Evolutionary conservation across 176 grass and related monocot species (phyloP), one percentile per base, ranked within the genome.

Genomic region (Pharus latifolius): DNA sequence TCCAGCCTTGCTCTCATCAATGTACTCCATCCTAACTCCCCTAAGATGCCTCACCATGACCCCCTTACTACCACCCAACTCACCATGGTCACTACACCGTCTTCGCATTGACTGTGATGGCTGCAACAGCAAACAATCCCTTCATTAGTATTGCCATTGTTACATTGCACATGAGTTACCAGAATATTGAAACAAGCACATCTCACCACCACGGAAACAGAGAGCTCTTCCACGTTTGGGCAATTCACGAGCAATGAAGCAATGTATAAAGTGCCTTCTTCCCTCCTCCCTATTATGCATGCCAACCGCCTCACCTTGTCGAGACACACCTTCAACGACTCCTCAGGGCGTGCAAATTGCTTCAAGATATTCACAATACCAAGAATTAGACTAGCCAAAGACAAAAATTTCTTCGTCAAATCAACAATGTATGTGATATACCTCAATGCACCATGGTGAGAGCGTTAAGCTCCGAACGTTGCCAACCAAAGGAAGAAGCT

Each of bases 361-460:
- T 88, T 65, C 41, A 52, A 70, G 12, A 63, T 41, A 65, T 38
- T 15, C n/a, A 37, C 49, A 79, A 30, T 15, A 61, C 12, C 33
- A 31, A 31, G 3, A 28, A 10, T 74, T 49, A 83, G 56, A 74
- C 49, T 45, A 19, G 66, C 11, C 12, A 42, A 61, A 56, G 5
- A 43, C 10, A 8, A 37, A n/a, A 49, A 63, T 49, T 16, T 57
- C 28, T 38, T 32, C 13, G n/a, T 26, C 56, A 74, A 40, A 82
- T 65, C 23, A 63, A 57, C 25, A 74, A 57, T 15, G 42, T 56
- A 6, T 10, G 41, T 67, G 8, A 14, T 47, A 23, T 78, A 88
- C 85, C 85, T 88, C 80, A 40, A 83, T 83, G 75, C 85, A 88
- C 80, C 85, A 88, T n/a, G 85, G 63, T 11, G 85, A 88, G 10